Percentiles rank a stretch among this genome's conserved stretches.
These are phyloP conservation scores for Pythium sp. DNA, from an alignment of 352 stramenopile genomes.

Conservation along the genomic window DNA sequence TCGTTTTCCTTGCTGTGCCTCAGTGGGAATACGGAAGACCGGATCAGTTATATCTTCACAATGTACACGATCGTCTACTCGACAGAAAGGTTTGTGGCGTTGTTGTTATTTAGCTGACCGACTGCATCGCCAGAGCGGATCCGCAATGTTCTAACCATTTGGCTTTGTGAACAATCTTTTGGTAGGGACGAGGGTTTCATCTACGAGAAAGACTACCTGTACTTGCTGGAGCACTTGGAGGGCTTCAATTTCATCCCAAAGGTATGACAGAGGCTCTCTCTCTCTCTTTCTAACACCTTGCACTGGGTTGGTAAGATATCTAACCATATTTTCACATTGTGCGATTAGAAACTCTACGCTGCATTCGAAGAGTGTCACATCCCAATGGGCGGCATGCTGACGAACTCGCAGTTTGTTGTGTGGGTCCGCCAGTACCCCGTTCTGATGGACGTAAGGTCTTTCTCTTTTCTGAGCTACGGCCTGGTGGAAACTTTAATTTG, in stretches of 20 bases:
- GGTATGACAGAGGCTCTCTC: constrained; percentile 17
- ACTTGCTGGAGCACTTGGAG: constrained; percentile 65
- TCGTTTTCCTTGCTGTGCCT: constrained; percentile 2
- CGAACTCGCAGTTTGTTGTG: constrained; percentile 64
- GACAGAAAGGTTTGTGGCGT: constrained; percentile 43
- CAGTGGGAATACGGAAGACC: constrained; percentile 84
- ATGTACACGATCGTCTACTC: constrained; percentile 83
- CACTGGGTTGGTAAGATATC: background rate
- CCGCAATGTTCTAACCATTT: background rate
- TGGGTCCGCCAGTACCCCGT: constrained; percentile 71
- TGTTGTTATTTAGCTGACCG: background rate
- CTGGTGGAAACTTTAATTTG: background rate
- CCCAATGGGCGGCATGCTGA: constrained; percentile 44
- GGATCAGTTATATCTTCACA: constrained; percentile 85
- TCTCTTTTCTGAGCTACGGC: background rate
- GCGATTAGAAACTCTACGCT: constrained; percentile 49
- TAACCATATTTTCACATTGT: background rate
- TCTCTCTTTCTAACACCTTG: background rate
- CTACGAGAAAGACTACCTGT: constrained; percentile 65
- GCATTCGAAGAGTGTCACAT: constrained; percentile 77
- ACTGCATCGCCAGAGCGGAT: background rate
- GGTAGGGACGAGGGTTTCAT: constrained; percentile 60
- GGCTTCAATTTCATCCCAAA: constrained; percentile 64
- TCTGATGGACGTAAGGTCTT: constrained; percentile 57
- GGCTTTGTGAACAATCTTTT: background rate